Evolutionary conservation across 805 yeast genomes (phyloP), one percentile per base, ranked within the genome.

Genomic region (Nakazawaea wickerhamii): DNA sequence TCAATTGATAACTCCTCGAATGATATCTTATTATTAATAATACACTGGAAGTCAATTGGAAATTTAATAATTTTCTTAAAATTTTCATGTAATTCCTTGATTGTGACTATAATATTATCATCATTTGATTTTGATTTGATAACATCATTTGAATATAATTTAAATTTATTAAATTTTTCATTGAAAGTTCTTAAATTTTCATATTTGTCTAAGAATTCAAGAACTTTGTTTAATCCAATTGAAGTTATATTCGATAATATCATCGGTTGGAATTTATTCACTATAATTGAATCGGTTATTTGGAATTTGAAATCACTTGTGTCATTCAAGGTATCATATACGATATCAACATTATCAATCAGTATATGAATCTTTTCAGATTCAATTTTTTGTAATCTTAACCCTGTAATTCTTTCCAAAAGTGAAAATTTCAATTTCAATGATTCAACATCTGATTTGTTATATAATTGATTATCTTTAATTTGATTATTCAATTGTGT

Each of bases 371-470:
- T 26, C 5, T 5, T 33, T 2, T 15, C 19, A 5, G 9, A 10
- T 5, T 18, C 27, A 10, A 27, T 11, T 3, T 13, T 30, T 9
- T 25, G 14, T n/a, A 30, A 19, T 17, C 30, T 32, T 20, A 43
- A 20, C 11, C 41, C 35, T 17, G 41, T 37, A 26, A 37, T 19
- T n/a, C 32, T 37, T 17, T 43, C 36, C 30, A 43, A 27, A 6
- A 33, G 40, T 2, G 40, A 31, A 23, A 60, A 48, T 8, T 44
- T 38, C 5, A 40, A 32, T 28, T 47, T 34, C 36, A 49, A 21
- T 13, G 33, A 18, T 11, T 41, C 38, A 23, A 55, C 42, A 13
- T 38, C 52, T 4, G 38, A 44, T 2, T 31, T 23, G 11, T 23
- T 15, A 30, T 22, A 46, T 10, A 40, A 23, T 35, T 44, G 31